phyloP scores from a whole-genome alignment of 1,284 basidiomycete species.

The Coniophora puteana region DNA sequence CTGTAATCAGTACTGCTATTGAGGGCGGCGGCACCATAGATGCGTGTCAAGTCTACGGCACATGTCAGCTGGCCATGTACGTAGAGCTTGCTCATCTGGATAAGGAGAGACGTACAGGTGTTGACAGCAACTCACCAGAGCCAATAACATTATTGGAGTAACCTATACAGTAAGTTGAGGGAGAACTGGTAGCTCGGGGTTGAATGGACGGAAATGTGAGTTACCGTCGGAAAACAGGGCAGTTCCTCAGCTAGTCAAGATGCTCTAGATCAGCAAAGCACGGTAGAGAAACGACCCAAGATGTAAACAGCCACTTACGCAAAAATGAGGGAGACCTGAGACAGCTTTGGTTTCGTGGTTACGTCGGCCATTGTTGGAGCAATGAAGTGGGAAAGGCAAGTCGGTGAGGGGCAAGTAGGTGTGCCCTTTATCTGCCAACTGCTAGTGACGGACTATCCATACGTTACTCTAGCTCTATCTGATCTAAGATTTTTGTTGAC shows the following conservation, averaged over 20 bases:
- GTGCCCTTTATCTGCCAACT: no score
- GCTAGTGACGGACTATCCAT: no score
- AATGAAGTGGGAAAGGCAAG: no score
- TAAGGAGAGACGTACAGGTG: constrained; percentile 47
- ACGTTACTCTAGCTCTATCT: no score
- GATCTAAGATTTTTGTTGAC: no score
- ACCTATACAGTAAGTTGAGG: constrained; percentile 38
- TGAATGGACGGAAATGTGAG: constrained; percentile 3
- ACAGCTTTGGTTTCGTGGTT: constrained; percentile 27
- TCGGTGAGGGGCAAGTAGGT: no score
- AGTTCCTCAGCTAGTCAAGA: constrained; percentile 65
- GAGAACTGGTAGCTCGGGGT: no score
- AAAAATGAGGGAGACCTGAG: constrained; percentile 72
- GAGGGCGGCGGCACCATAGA: constrained; percentile 57
- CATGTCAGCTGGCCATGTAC: not conserved
- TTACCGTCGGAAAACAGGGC: constrained; percentile 87
- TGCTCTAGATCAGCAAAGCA: not conserved
- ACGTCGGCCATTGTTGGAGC: no score
- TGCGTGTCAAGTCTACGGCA: constrained; percentile 54
- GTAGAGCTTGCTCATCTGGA: no score
- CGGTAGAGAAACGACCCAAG: not conserved
- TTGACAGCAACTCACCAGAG: constrained; percentile 63
- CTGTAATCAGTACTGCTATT: constrained; percentile 53
- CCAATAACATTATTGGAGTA: constrained; percentile 82
- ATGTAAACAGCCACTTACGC: no score